Evolutionary conservation across 2,329 filamentous ascomycete species (phyloP), one percentile per base, ranked within the genome.

Genomic region (Escovopsis sp.): DNA sequence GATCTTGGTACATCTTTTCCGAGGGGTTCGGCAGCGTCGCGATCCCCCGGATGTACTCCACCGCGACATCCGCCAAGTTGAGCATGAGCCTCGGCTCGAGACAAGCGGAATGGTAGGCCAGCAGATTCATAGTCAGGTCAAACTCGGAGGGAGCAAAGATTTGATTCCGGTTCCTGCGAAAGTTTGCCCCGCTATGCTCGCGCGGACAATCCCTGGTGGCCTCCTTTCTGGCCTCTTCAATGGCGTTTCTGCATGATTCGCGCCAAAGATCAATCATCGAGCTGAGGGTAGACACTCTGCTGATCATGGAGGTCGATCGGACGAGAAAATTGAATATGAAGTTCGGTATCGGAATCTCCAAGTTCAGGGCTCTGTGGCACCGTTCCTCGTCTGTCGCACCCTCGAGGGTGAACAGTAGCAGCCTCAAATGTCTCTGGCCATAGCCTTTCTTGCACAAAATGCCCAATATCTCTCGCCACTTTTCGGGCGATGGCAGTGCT

Each of bases 241-340:
- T 37, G n/a, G 12, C 28, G 10, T 43, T 46, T 18, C 48, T 39
- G 26, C 43, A 47, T 11, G 49, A 51, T 3, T 36, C 42, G 26
- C 43, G 42, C 37, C 54, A 56, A 11, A 56, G 52, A 6, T 51
- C 43, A 12, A 63, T 50, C 10, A 63, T 46, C 7, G 33, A 38
- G 39, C 49, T 47, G 12, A 63, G 46, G 2, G 49, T 55, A 11
- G 48, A 42, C 5, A 49, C 36, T 8, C 51, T 43, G n/a, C 40
- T 47, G n/a, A 62, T 48, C 2, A 45, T 38, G 3, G 59, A 53
- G 12, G 45, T 48, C 1, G 43, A 41, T 19, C 60, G 53, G 1
- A 61, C 26, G 23, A 62, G 47, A 43, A 59, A 60, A 15, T 51
- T 50, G 15, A 60, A 48, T 28, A 62, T 48, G 34, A 60, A 61